Base-by-base conservation (phyloP, 2,329 filamentous ascomycete genomes). In the Verticillium zaregamsianum region DNA sequence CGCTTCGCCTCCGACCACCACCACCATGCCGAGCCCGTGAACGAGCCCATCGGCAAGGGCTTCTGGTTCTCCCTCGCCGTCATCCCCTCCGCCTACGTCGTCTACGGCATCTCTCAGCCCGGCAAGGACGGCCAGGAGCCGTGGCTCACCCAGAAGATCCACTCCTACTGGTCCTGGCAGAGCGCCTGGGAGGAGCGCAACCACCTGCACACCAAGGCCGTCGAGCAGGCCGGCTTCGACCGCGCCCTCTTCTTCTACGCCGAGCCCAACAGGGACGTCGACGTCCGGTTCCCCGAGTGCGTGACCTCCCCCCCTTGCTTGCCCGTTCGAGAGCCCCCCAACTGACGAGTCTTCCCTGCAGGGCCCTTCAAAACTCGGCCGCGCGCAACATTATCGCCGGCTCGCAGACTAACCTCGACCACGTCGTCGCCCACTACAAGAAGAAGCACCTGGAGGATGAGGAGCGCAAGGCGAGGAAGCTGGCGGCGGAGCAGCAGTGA, bases 251-350 rank as follows among this genome's bases (percentile, higher is more conserved):
- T 86, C 67, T 72, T 78, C 67, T 76, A 81, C 67, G 74, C 72
- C 60, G 45, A 49, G 20, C 72, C 70, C 39, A 70, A 74, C 67
- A 77, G 77, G 70, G 78, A 77, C 71, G 74, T 83, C 67, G 82
- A 86, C 64, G 77, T 86, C 66, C 79, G 80, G 66, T 85, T 74
- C 66, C 84, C 84, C 55, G 85, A 87, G 85, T 87, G 79, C 64
- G 83, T 82, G 28, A 8, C 9, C 49, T 11, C 12, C 45, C 20
- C n/a, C 28, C 17, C 23, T 20, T 35, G 7, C 32, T 62, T 55
- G 17, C 15, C 15, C 55, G 23, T 14, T 55, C 75, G 72, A 55
- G 72, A 72, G 55, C 39, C 45, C 45, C 8, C 8, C 68, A 68
- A 31, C 63, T 33, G n/a, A 33, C 28, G n/a, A 7, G 3, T 3